These are phyloP conservation scores for Luffa aegyptiaca DNA, from an alignment of 306 rosid genomes.

Conservation along the genomic window DNA sequence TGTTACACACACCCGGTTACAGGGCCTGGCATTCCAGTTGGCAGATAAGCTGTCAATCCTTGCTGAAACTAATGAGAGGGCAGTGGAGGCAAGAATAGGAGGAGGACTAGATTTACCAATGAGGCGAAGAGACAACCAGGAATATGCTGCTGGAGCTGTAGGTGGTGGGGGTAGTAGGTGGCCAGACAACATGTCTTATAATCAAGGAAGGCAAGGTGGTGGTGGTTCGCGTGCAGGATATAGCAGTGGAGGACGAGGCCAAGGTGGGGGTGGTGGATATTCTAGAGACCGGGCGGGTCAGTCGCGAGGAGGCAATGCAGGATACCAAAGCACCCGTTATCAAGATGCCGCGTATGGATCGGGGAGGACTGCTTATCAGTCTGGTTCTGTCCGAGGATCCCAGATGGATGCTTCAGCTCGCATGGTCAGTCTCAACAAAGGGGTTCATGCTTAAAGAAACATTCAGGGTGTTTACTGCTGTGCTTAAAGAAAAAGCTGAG, in stretches of 20 bases:
- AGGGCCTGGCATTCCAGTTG: constrained; percentile 72
- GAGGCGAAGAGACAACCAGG: constrained; percentile 84
- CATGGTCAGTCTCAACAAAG: constrained; percentile 71
- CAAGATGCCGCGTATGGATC: constrained; percentile 48
- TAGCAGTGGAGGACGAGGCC: constrained; percentile 44
- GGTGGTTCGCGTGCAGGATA: constrained; percentile 52
- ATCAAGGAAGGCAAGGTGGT: constrained; percentile 51
- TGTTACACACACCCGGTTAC: constrained; percentile 53
- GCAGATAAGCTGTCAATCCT: constrained; percentile 74
- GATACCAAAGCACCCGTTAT: constrained; percentile 44
- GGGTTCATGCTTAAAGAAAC: constrained; percentile 26
- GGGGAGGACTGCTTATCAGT: constrained; percentile 41
- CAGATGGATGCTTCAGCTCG: constrained; percentile 60
- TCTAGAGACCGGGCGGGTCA: constrained; percentile 38
- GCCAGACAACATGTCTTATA: constrained; percentile 52
- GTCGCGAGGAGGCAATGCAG: constrained; percentile 33
- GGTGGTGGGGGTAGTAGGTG: constrained; percentile 52
- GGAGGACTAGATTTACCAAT: constrained; percentile 75
- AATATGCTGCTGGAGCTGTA: constrained; percentile 41
- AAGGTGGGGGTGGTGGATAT: constrained; percentile 33
- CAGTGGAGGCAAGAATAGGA: constrained; percentile 68
- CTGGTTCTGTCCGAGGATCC: constrained; percentile 50
- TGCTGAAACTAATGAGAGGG: constrained; percentile 88
- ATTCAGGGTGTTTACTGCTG: not conserved
- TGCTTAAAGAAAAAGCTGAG: not conserved